Evolutionary conservation across 768 basidiomycete species (phyloP), one percentile per base, ranked within the genome.

Genomic region (Astraeus odoratus): DNA sequence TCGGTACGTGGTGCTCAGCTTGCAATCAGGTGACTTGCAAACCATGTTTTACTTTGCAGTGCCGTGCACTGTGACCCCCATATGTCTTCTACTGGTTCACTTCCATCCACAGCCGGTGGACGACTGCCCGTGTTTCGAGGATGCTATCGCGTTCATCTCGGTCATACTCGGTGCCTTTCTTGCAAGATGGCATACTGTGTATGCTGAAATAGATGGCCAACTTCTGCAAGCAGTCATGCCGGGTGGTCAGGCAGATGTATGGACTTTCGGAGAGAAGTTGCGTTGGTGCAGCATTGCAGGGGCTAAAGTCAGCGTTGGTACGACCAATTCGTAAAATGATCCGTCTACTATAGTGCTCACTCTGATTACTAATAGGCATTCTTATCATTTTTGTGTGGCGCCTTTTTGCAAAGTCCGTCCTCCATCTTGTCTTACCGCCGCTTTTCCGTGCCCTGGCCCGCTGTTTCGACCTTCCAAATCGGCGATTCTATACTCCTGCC

Each of bases 111-210:
- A 94, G 53, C 95, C 95, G 0, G 87, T 95, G 8, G 94, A 98
- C 46, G 91, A 95, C 56, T 97, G 95, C 53, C 95, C 95, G 2
- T 97, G 95, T 65, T 99, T 96, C 64, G 95, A 96, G 59, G 95
- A 98, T 57, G 90, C 94, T 3, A 94, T 97, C 41, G 92, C 95
- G 0, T 85, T 93, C 51, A 67, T 86, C n/a, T 83, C 87, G 20
- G 92, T 92, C 33, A 72, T 88, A 15, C 69, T 86, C 27, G 95
- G 95, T n/a, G 68, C 73, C 16, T 67, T 77, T 19, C 59, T 92
- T 0, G 80, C 78, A 0, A 71, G 76, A 35, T 96, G 93, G 92
- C 65, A 67, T 39, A 70, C 63, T 3, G 54, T 60, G 9, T 72
- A 70, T 30, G 61, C 64, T 33, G 74, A 70, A n/a, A 57, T 71